Evolutionary conservation across 352 stramenopile species (phyloP), one percentile per base, ranked within the genome.

Genomic region (Blastocystis sp.): DNA sequence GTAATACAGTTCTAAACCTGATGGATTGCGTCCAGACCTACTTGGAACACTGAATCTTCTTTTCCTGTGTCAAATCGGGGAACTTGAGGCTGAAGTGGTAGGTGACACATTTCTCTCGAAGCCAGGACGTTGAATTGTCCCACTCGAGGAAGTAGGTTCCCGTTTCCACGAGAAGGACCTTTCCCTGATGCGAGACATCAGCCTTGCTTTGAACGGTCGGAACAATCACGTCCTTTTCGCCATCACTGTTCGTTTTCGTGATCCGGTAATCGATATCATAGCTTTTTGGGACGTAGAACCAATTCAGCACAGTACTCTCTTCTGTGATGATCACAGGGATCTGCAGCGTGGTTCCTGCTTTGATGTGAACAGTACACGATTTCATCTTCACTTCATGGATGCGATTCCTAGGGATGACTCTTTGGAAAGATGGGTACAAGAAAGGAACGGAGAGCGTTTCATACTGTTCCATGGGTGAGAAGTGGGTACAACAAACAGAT

Each of bases 191-290:
- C 4, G n/a, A 3, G 4, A 36, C 42, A n/a, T 73, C 27, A 49
- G 16, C 11, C 9, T n/a, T 18, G 48, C 21, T 49, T 7, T 40
- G 32, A 40, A 21, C 42, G 9, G 21, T 48, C 21, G 32, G 27
- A 4, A 73, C 7, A 27, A 73, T 32, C 8, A 53, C 42, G 21
- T 73, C 63, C n/a, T 18, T 8, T 32, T 73, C 7, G n/a, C 48
- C n/a, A n/a, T 73, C 38, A 18, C 7, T 29, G 4, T 18, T 34
- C 63, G 9, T 32, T 32, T 27, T 73, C n/a, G 18, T 27, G 11
- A 73, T 44, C 9, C 14, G 11, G n/a, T 48, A 73, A 34, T 73
- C 63, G 21, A 73, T 51, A 44, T 73, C 63, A 32, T 73, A 73
- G 36, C 48, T 49, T 16, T 21, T 27, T 16, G 63, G 29, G 38